phyloP scores from a whole-genome alignment of 768 basidiomycete genomes.

The Coprinellus aureogranulatus region DNA sequence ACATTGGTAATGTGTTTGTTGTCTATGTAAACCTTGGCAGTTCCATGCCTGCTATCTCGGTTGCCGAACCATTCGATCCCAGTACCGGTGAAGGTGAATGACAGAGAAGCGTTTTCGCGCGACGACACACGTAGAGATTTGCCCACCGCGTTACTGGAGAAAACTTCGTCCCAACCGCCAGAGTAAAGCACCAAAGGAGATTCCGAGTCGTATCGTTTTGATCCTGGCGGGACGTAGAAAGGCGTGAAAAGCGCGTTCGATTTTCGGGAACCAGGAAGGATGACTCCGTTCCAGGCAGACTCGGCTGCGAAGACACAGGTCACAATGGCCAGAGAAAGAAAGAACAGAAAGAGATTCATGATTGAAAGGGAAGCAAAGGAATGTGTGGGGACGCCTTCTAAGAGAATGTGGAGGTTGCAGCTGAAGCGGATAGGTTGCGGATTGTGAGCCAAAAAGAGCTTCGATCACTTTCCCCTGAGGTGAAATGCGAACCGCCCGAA shows the following conservation, averaged over 20 bases:
- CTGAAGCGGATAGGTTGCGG: too few relatives aligned
- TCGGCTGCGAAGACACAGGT: conserved; percentile 26
- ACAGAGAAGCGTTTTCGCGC: conserved; percentile 45
- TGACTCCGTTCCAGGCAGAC: conserved; percentile 70
- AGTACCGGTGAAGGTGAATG: conserved; percentile 66
- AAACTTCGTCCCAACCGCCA: conserved; percentile 56
- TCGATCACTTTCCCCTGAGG: too few relatives aligned
- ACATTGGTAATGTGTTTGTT: conserved; percentile 44
- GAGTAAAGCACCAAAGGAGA: conserved; percentile 66
- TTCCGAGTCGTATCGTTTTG: conserved; percentile 66
- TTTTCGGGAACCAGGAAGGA: conserved; percentile 45
- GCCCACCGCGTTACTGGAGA: conserved; percentile 49
- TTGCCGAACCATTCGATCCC: conserved; percentile 80
- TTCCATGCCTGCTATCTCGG: conserved; percentile 51
- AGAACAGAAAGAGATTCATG: conserved; percentile 1
- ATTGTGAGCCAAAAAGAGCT: too few relatives aligned
- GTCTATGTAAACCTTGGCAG: conserved; percentile 57
- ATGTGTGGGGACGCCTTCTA: not conserved
- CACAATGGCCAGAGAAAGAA: conserved; percentile 12
- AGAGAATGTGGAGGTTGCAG: too few relatives aligned
- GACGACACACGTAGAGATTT: conserved; percentile 52
- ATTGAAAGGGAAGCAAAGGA: not conserved
- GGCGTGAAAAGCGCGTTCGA: conserved; percentile 52
- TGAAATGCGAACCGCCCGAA: too few relatives aligned
- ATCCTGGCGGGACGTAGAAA: conserved; percentile 72